Evolutionary conservation across 1,139 yeast species (phyloP).

Genomic region (Debaryomyces sp.): DNA sequence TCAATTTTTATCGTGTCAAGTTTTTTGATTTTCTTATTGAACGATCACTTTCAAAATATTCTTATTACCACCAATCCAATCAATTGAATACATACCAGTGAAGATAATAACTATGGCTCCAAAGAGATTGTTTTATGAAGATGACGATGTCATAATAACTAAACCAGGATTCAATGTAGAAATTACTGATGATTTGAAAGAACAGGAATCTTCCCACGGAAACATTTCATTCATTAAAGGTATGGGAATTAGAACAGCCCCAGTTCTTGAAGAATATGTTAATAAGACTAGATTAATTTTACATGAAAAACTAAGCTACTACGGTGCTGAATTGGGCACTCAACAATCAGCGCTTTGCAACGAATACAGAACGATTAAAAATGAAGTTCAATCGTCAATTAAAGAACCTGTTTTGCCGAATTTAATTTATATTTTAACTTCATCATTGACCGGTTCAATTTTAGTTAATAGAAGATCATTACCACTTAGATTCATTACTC

Average conservation of each 20-base stretch:
- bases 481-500: conserved; percentile 53
- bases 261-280: conserved; percentile 45
- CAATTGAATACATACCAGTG: neutral
- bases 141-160: conserved; percentile 48
- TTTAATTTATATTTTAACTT: conserved; percentile 55
- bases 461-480: conserved; percentile 48
- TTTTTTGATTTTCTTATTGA: neutral
- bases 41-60: neutral
- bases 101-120: conserved; percentile 6
- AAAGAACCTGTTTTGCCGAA: conserved; percentile 56
- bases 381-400: conserved; percentile 27
- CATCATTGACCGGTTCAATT: conserved; percentile 59
- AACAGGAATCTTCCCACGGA: conserved; percentile 44
- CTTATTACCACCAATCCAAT: neutral
- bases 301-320: conserved; percentile 38
- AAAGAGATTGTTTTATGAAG: conserved; percentile 51
- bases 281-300: conserved; percentile 39
- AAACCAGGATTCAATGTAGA: conserved; percentile 51
- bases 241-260: conserved; percentile 54
- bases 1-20: neutral
- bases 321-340: conserved; percentile 47
- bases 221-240: conserved; percentile 50
- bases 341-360: conserved; percentile 48
- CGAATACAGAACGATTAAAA: conserved; percentile 34
- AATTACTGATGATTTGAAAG: conserved; percentile 36